Evolutionary conservation across 1,284 basidiomycete species (phyloP).

Genomic region (Testicularia cyperi): DNA sequence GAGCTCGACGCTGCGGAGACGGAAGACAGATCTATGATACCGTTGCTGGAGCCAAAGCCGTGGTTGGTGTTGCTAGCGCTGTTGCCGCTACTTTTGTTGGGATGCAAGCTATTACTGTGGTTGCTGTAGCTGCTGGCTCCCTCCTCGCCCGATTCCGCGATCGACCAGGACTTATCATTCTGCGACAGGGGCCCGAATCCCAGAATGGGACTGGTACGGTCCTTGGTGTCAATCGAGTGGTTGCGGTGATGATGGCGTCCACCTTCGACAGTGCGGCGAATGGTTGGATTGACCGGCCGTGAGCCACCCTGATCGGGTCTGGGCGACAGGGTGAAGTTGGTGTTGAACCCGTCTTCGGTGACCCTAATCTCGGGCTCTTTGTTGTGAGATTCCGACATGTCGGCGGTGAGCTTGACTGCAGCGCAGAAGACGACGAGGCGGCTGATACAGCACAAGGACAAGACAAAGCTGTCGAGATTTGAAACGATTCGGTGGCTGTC

Average conservation of each 20-base stretch:
- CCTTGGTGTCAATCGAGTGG: constrained; percentile 43
- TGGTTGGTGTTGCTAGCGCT: no score
- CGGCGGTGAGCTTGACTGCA: no score
- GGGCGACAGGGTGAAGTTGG: constrained; percentile 32
- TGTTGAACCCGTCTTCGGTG: constrained; percentile 34
- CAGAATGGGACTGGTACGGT: constrained; percentile 40
- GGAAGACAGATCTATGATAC: no score
- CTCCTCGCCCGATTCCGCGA: constrained; percentile 8
- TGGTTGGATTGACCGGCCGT: constrained; percentile 9
- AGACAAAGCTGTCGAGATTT: no score
- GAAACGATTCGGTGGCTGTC: no score
- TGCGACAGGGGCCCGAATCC: constrained; percentile 34
- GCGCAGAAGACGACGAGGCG: no score
- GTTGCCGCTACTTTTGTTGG: no score
- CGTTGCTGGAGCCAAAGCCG: no score
- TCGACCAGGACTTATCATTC: constrained; percentile 16
- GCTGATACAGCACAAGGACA: no score
- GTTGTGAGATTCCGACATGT: constrained; percentile 21
- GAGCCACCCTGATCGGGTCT: constrained; percentile 22
- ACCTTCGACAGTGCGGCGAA: constrained; percentile 5
- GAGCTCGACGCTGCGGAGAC: no score
- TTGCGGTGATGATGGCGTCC: constrained; percentile 30
- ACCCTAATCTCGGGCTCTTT: constrained; percentile 32
- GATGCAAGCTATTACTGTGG: no score
- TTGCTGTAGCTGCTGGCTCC: no score